These are phyloP conservation scores for Diospyros kaki DNA, from an alignment of 148 eudicot species.

Conservation along the genomic window DNA sequence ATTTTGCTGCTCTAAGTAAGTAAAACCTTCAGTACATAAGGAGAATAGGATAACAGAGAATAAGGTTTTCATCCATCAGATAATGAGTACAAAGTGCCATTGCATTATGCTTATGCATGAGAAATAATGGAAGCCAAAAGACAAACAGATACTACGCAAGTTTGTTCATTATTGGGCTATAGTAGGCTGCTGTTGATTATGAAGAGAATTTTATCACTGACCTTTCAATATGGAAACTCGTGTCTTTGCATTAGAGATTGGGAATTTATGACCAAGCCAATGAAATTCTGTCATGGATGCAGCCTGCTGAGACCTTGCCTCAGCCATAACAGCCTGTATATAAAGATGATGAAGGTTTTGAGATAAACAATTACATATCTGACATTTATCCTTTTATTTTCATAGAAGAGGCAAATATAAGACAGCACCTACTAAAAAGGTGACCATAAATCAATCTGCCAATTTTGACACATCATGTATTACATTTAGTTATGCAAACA, in stretches of 20 bases:
- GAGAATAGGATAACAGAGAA: neutral
- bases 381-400: neutral
- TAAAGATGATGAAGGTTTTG: constrained; percentile 14
- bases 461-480: neutral
- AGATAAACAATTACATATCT: neutral
- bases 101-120: constrained; percentile 1
- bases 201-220: constrained; percentile 15
- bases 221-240: constrained; percentile 93
- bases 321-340: constrained; percentile 90
- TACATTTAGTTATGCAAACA: neutral
- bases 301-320: constrained; percentile 98
- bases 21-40: neutral
- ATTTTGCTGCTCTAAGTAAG: no score
- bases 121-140: constrained; percentile 10
- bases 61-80: constrained; percentile 6
- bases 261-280: constrained; percentile 89
- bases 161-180: neutral
- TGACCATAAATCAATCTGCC: neutral
- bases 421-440: neutral
- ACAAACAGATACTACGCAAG: neutral
- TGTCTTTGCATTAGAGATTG: constrained; percentile 92
- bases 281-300: constrained; percentile 94
- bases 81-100: neutral
- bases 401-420: neutral
- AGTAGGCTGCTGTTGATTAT: neutral